Evolutionary conservation across 2,329 filamentous ascomycete species (phyloP), one percentile per base, ranked within the genome.

Genomic region (Aspergillus phoenicis): DNA sequence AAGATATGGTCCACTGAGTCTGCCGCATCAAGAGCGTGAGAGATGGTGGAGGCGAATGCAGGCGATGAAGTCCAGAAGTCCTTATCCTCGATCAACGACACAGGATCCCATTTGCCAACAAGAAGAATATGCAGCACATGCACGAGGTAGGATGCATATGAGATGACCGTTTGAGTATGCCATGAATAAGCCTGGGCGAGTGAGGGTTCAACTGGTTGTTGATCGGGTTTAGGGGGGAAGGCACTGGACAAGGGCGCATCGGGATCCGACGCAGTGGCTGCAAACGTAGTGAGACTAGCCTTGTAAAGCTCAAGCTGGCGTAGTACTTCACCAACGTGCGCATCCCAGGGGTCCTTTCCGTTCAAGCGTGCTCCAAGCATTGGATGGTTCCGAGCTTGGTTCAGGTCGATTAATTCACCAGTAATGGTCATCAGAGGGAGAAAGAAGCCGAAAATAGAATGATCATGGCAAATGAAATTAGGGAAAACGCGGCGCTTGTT

Each of bases 101-200:
- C 93, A 0, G 93, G 93, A 73, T 97, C 93, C 93, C 93, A 97
- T 77, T 96, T 96, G 10, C 92, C 93, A n/a, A 92, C 90, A 2
- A 97, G 84, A 2, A 97, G 83, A 53, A 97, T 95, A 74, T 97
- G 92, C 20, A 97, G 82, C 13, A 96, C 93, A 70, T 97, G 92
- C 86, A 97, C 94, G 24, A 97, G 88, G 70, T 97, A 93, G 0
- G 91, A 96, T 52, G 91, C 89, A 73, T 97, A 97, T 0, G 93
- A 91, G 57, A 92, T 85, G 28, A 96, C 91, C 47, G 94, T 96
- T 71, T 89, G 90, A 1, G 91, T 93, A 75, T 96, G 93, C 70
- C 74, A 77, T 5, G 72, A 72, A 60, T 73, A 75, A 2, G 73
- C 73, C 45, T 73, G 70, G 6, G 74, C 68, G 17, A 71, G 59